phyloP scores from a whole-genome alignment of 768 basidiomycete species.

The Leucosporidium creatinivorum region DNA sequence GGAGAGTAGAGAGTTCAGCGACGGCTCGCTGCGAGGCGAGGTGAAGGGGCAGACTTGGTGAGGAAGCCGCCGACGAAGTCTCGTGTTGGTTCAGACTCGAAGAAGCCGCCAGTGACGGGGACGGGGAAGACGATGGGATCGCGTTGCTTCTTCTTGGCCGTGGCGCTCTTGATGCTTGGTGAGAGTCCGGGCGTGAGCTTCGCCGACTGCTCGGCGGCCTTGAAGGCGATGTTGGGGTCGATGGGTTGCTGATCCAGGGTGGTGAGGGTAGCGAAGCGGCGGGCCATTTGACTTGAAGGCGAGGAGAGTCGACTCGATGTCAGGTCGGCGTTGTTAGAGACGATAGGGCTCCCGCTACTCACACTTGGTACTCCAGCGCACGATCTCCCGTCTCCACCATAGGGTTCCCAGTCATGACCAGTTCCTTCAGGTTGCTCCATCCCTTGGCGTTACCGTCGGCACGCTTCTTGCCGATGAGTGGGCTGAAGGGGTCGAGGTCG shows the following conservation, averaged over 20 bases:
- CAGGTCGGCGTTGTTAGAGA: background rate
- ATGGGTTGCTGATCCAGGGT: conserved; percentile 79
- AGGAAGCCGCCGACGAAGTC: conserved; percentile 68
- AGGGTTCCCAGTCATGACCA: conserved; percentile 70
- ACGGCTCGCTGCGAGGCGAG: accelerated
- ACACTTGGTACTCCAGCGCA: conserved; percentile 65
- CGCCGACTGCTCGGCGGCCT: conserved; percentile 43
- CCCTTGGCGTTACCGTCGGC: conserved; percentile 38
- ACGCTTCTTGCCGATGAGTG: conserved; percentile 24
- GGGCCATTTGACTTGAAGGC: conserved; percentile 61
- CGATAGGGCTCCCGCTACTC: conserved; percentile 33
- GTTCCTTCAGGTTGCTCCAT: conserved; percentile 46
- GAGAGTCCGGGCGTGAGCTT: conserved; percentile 28
- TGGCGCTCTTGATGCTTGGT: conserved; percentile 44
- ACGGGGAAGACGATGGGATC: conserved; percentile 65
- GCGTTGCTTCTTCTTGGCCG: conserved; percentile 36
- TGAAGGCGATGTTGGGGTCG: conserved; percentile 49
- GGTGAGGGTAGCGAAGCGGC: conserved; percentile 70
- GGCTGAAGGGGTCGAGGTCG: conserved; percentile 34
- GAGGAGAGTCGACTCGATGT: conserved; percentile 2
- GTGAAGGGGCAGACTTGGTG: conserved; percentile 52
- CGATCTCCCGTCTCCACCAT: conserved; percentile 57
- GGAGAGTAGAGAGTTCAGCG: background rate
- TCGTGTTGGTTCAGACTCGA: conserved; percentile 57
- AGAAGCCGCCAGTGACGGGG: conserved; percentile 50